Conservation (phyloP, 1,139 yeast genomes). For the Yamadazyma taylorii region DNA sequence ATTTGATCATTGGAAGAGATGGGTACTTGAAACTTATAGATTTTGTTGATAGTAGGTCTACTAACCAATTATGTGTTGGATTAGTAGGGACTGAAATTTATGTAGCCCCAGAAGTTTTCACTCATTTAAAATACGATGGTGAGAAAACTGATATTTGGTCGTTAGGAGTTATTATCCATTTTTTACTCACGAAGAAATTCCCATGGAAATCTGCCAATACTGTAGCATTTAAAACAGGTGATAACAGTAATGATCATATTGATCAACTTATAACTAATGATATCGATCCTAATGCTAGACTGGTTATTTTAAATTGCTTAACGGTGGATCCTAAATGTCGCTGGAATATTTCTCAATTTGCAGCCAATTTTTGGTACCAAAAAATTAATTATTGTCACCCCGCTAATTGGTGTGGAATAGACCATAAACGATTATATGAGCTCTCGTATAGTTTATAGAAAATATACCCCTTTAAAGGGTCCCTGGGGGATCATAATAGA, state of each 20-base stretch:
- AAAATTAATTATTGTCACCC: slow-evolving; percentile 9
- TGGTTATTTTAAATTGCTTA: slow-evolving; percentile 3
- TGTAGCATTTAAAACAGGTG: slow-evolving; percentile 4
- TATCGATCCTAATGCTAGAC: not conserved
- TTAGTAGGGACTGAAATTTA: slow-evolving; percentile 50
- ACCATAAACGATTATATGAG: not conserved
- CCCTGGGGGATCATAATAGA: no score
- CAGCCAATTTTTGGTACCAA: slow-evolving; percentile 15
- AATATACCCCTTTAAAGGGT: no score
- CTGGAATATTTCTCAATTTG: slow-evolving; percentile 11
- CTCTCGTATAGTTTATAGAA: no score
- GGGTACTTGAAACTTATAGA: slow-evolving; percentile 39
- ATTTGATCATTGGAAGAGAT: slow-evolving; percentile 30
- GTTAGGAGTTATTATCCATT: slow-evolving; percentile 42
- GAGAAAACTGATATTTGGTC: slow-evolving; percentile 51
- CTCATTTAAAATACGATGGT: slow-evolving; percentile 39
- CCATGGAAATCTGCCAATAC: slow-evolving; percentile 35
- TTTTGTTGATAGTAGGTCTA: slow-evolving; percentile 21
- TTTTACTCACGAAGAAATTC: slow-evolving; percentile 23
- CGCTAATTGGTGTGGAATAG: slow-evolving; percentile 3
- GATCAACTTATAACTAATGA: no score
- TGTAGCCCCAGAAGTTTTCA: slow-evolving; percentile 50
- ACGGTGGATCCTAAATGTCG: slow-evolving; percentile 16
- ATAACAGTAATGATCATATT: slow-evolving; percentile 3
- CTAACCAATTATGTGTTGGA: slow-evolving; percentile 32